Evolutionary conservation across 495 filamentous ascomycete species (phyloP).

Genomic region (Hamigera avellanea): DNA sequence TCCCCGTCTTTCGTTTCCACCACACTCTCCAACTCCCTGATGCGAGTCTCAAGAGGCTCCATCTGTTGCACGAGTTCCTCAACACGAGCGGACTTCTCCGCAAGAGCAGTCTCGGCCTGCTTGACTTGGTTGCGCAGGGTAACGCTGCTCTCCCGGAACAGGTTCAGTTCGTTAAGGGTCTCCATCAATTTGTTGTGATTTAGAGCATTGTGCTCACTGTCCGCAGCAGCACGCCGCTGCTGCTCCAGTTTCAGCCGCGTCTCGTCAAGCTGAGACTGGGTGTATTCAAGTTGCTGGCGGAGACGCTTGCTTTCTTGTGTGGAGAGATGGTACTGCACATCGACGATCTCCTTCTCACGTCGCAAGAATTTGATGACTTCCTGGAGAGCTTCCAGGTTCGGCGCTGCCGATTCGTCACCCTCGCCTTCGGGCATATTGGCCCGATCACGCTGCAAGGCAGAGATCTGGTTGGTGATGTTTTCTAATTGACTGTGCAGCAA

Average conservation of each 20-base stretch:
- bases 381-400: constrained; percentile 60
- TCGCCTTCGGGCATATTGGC: constrained; percentile 36
- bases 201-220: constrained; percentile 54
- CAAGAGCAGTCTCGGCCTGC: constrained; percentile 60
- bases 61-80: constrained; percentile 64
- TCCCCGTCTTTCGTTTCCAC: constrained; percentile 73
- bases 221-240: constrained; percentile 66
- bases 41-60: constrained; percentile 66
- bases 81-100: constrained; percentile 60
- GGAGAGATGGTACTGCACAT: constrained; percentile 84
- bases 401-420: constrained; percentile 26
- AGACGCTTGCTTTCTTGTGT: constrained; percentile 75
- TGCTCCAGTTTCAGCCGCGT: constrained; percentile 75
- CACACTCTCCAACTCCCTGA: constrained; percentile 70
- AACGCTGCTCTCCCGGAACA: constrained; percentile 85
- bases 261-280: constrained; percentile 77
- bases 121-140: constrained; percentile 78
- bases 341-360: constrained; percentile 95
- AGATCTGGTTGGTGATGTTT: constrained; percentile 64
- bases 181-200: constrained; percentile 84
- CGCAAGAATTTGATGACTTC: constrained; percentile 84
- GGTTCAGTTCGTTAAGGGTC: constrained; percentile 86
- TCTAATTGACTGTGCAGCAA: constrained; percentile 83
- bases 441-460: constrained; percentile 62
- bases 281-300: constrained; percentile 80